Base-by-base conservation (phyloP, 257 asterid genomes). In the Solanum peruvianum region DNA sequence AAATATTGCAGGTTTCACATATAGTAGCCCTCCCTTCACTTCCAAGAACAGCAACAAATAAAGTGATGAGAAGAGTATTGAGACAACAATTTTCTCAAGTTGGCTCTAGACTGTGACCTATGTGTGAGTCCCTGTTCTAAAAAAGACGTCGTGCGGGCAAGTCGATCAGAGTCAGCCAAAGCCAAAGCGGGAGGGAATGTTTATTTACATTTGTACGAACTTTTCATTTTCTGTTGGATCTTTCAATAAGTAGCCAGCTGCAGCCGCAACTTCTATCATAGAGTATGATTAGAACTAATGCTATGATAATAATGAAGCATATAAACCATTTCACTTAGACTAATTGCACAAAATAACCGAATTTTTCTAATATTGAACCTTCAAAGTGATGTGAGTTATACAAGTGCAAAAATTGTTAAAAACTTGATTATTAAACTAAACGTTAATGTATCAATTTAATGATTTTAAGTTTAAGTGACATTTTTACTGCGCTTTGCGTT, bases 41-140 rank as follows among this genome's bases (percentile, higher is more conserved):
- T 85, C 99, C 99, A 31, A 94, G 99, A 93, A 97, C 99, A 77
- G 98, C 99, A 86, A 91, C 98, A 45, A 97, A 97, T 90, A 95
- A 97, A 90, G 97, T 95, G 1, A 94, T 95, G 99, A 91, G 99
- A 91, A 94, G 99, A 91, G 86, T 95, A 73, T 77, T 97, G 82
- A 64, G 99, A 70, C 93, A 93, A 88, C 96, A 95, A 87, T 82
- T 94, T 83, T 91, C 94, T 83, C 93, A 91, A 83, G 85, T 76
- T 85, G 93, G 56, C 62, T 91, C 95, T 3, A 94, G 85, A 89
- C 67, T 94, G 56, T 93, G 93, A 94, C 80, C 83, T 69, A 35
- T 49, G 37, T 49, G 37, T 49, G 3, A 42, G 11, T 11, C 27
- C 27, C 42, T 12, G 31, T 39, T 73, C 52, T 45, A 23, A 8